phyloP scores from a whole-genome alignment of 2,329 filamentous ascomycete genomes.

The Chrysosporium keratinophilum region DNA sequence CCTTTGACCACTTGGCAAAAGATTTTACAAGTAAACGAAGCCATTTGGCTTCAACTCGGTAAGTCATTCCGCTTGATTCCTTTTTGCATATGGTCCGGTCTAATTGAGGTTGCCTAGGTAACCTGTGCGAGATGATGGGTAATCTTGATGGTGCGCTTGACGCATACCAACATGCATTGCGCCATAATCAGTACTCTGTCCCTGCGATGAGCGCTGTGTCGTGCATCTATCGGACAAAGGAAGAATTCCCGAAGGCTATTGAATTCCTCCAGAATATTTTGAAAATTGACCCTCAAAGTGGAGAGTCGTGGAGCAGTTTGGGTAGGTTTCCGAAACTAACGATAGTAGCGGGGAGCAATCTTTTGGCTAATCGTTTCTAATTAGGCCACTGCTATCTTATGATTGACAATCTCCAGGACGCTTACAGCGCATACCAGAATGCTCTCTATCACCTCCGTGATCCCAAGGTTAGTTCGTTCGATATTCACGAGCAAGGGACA shows the following conservation, averaged over 20 bases:
- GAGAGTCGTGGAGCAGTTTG: constrained; percentile 92
- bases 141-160: constrained; percentile 80
- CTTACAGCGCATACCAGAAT: constrained; percentile 92
- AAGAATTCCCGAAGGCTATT: constrained; percentile 87
- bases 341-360: neutral
- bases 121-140: constrained; percentile 75
- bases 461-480: constrained; percentile 58
- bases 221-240: constrained; percentile 77
- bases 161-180: constrained; percentile 81
- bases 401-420: constrained; percentile 96
- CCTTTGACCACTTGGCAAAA: constrained; percentile 60
- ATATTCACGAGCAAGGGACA: neutral
- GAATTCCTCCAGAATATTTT: constrained; percentile 86
- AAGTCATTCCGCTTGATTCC: constrained; percentile 31
- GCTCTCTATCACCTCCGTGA: constrained; percentile 86
- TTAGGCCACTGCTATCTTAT: constrained; percentile 94
- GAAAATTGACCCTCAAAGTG: constrained; percentile 78
- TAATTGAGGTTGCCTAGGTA: constrained; percentile 47
- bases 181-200: constrained; percentile 78
- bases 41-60: constrained; percentile 89
- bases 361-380: neutral
- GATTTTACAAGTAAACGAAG: constrained; percentile 69
- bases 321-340: constrained; percentile 46
- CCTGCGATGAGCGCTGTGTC: constrained; percentile 91
- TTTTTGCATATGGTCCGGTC: constrained; percentile 20